phyloP scores from a whole-genome alignment of 257 asterid genomes.

The Salvia miltiorrhiza region DNA sequence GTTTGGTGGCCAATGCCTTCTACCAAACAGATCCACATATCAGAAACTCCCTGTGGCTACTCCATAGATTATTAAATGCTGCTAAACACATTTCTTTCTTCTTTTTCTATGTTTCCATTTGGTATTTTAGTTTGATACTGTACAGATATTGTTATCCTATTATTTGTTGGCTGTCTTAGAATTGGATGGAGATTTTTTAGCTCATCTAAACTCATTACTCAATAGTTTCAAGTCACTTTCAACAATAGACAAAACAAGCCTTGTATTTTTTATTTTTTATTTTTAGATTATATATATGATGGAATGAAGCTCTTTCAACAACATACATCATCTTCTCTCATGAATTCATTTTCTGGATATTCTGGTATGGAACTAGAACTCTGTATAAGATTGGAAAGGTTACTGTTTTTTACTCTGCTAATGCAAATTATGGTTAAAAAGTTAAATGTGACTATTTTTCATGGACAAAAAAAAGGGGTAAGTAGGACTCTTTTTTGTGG shows the following conservation, averaged over 20 bases:
- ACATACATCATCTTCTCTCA: neutral
- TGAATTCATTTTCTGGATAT: no score
- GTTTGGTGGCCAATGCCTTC: slow-evolving; percentile 66
- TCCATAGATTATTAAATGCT: slow-evolving; percentile 21
- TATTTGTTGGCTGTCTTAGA: slow-evolving; percentile 7
- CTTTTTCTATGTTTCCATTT: neutral
- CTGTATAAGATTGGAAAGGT: neutral
- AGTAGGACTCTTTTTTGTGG: no score
- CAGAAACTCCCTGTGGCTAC: slow-evolving; percentile 67
- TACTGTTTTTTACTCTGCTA: neutral
- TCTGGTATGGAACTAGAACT: neutral
- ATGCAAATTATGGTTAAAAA: neutral
- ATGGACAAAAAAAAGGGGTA: no score
- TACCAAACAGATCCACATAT: slow-evolving; percentile 48
- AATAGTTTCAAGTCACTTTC: no score
- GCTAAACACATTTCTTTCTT: neutral
- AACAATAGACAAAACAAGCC: no score
- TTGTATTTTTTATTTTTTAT: no score
- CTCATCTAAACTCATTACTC: no score
- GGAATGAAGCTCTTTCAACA: neutral
- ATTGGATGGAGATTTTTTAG: neutral
- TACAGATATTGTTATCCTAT: slow-evolving; percentile 1
- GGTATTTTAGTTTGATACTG: neutral
- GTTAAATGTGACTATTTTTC: no score
- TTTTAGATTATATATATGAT: neutral